phyloP scores from a whole-genome alignment of 345 rosid genomes.

The Sisymbrium irio region DNA sequence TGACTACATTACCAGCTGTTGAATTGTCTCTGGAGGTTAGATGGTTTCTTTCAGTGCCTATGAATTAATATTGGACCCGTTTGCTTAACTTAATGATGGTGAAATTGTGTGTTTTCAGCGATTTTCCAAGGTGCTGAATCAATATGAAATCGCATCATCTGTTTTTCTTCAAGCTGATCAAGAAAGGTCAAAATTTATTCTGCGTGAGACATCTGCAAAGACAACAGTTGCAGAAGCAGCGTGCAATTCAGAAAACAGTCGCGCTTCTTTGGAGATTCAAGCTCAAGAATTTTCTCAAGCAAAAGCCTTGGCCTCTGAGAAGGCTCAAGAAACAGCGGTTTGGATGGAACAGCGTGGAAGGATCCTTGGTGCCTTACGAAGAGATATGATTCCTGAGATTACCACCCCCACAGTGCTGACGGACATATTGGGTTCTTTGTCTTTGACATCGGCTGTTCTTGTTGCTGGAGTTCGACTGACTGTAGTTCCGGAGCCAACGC shows the following conservation, averaged over 20 bases:
- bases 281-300: conserved; percentile 84
- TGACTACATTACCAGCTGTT: conserved; percentile 73
- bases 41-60: conserved; percentile 17
- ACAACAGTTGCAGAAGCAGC: conserved; percentile 79
- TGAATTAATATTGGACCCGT: background rate
- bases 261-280: conserved; percentile 63
- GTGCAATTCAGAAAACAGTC: conserved; percentile 55
- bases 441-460: conserved; percentile 78
- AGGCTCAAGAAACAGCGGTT: conserved; percentile 77
- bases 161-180: conserved; percentile 72
- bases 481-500: conserved; percentile 94
- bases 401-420: conserved; percentile 46
- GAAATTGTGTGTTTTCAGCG: conserved; percentile 52
- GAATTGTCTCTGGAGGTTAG: conserved; percentile 81
- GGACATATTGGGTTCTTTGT: conserved; percentile 49
- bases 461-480: conserved; percentile 80
- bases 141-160: conserved; percentile 72
- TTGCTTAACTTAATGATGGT: conserved; percentile 21
- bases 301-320: conserved; percentile 61
- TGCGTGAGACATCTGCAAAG: conserved; percentile 80
- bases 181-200: conserved; percentile 67
- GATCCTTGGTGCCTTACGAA: conserved; percentile 72
- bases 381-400: conserved; percentile 65
- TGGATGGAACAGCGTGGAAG: conserved; percentile 91
- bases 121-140: conserved; percentile 61